Percentiles rank a stretch among this genome's conserved stretches.
Conservation (phyloP, 108 stramenopile species). For the Nitzschia putrida region DNA sequence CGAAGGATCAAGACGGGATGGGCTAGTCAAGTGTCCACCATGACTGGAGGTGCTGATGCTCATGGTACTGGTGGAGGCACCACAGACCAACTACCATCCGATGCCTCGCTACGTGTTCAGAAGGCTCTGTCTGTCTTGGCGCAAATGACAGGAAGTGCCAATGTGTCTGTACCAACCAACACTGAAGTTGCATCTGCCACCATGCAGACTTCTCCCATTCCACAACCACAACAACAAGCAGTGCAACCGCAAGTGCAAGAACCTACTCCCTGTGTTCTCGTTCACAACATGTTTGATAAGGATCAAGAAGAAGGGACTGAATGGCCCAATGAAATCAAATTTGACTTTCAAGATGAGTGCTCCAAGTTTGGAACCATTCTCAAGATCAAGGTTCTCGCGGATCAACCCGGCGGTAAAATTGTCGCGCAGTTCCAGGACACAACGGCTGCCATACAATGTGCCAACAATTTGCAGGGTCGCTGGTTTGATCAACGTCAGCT, state of each 20-base stretch:
- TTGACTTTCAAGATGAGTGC: conserved; percentile 90
- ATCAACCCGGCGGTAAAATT: conserved; percentile 90
- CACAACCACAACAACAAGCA: conserved; percentile 5
- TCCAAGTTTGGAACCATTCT: conserved; percentile 83
- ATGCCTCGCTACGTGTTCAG: conserved; percentile 64
- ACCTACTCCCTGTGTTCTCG: conserved; percentile 58
- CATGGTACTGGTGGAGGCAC: conserved; percentile 24
- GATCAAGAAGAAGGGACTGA: conserved; percentile 86
- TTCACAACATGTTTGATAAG: conserved; percentile 94
- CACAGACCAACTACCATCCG: conserved; percentile 68
- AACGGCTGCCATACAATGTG: conserved; percentile 72
- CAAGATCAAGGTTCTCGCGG: conserved; percentile 67
- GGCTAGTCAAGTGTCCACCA: conserved; percentile 64
- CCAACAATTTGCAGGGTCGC: conserved; percentile 87
- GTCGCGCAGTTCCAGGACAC: conserved; percentile 77
- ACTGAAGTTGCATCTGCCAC: conserved; percentile 36
- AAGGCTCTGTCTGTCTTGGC: conserved; percentile 55
- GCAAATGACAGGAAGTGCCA: conserved; percentile 29
- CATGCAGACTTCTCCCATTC: background rate
- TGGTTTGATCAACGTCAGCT: conserved; percentile 94
- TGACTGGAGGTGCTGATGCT: conserved; percentile 49
- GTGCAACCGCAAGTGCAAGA: conserved; percentile 13
- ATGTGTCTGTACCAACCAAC: conserved; percentile 31
- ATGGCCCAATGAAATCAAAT: conserved; percentile 89
- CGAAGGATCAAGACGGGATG: conserved; percentile 82